Base-by-base conservation (phyloP, 306 rosid species). In the Senna siamea region DNA sequence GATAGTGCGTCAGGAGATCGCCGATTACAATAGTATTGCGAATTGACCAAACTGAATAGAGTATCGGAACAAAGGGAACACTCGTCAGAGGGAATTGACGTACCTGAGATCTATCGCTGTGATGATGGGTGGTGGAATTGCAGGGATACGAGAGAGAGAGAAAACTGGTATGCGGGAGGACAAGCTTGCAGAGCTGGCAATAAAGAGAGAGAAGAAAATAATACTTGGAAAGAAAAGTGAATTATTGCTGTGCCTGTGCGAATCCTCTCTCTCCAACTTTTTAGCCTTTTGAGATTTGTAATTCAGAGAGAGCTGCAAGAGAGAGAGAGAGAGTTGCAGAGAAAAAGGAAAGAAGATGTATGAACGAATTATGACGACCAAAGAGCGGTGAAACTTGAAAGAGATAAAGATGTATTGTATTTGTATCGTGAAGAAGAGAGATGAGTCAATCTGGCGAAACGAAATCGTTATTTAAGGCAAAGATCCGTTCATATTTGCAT, bases 151-250 rank as follows among this genome's bases (percentile, higher is more conserved):
- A 43, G 61, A 51, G 61, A 51, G 72, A 77, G 81, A 84, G 64
- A 75, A 68, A 74, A 76, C 37, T 81, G 86, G 81, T 73, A 78
- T 63, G 79, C 85, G 81, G 83, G 82, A 83, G 87, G 88, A 86
- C 89, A 84, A 87, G 76, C 73, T 66, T 23, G 86, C 66, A 81
- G 86, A 85, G 97, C 96, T 95, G 97, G 99, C 96, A 95, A 85
- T 77, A 84, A 80, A 85, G 86, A 79, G 81, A 82, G 84, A 82
- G 44, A 18, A 47, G 76, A 79, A 63, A 79, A 78, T 57, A 79
- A 78, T 57, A 85, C 82, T 84, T 79, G 85, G 77, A 86, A 85
- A 78, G 83, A 76, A 76, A 78, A 84, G 93, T 85, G 88, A 95
- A 95, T 92, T 83, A 95, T 95, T 94, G 97, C 85, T 82, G 74